A percentile compares a stretch with the other conserved stretches of the same genome.
These are phyloP conservation scores for Myrica gale DNA, from an alignment of 306 rosid genomes.

Conservation along the genomic window DNA sequence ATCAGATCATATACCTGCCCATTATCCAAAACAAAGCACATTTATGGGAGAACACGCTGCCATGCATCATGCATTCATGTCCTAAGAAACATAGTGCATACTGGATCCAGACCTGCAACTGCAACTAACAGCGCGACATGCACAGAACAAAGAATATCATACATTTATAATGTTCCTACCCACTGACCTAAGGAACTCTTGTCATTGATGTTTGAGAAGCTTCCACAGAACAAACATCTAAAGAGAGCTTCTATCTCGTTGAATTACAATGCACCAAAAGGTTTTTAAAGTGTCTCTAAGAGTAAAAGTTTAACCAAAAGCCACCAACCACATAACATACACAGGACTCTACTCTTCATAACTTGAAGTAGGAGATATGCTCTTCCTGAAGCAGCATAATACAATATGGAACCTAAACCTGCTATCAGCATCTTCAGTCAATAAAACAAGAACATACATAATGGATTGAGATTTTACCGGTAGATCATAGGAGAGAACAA, in stretches of 20 bases:
- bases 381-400: not conserved
- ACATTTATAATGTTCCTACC: not conserved
- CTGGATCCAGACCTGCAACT: not conserved
- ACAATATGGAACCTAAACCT: not conserved
- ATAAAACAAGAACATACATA: not conserved
- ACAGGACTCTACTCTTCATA: not conserved
- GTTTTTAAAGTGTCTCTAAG: not conserved
- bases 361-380: not conserved
- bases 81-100: not conserved
- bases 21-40: not conserved
- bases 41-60: not conserved
- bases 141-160: not conserved
- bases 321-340: not conserved
- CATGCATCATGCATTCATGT: not conserved
- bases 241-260: not conserved
- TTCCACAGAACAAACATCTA: not conserved
- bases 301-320: not conserved
- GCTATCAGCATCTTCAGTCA: not conserved
- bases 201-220: not conserved
- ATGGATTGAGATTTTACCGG: conserved; percentile 54
- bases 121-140: not conserved
- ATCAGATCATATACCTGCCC: not conserved
- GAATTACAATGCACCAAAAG: not conserved
- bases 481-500: conserved; percentile 64
- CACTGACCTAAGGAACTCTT: not conserved